These are phyloP conservation scores for Tinospora cordifolia DNA, from an alignment of 164 flowering plant species.

Conservation along the genomic window DNA sequence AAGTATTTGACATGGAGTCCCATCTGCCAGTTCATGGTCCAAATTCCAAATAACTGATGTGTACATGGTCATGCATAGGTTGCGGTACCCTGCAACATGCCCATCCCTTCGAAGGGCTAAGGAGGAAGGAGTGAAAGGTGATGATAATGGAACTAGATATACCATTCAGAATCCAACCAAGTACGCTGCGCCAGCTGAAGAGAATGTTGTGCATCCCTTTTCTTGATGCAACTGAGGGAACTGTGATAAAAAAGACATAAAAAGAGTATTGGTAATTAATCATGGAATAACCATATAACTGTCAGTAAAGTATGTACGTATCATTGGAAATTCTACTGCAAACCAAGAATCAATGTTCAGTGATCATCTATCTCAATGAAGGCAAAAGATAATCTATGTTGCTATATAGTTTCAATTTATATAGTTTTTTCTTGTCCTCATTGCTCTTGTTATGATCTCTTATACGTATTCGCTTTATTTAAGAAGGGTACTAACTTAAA, in stretches of 20 bases:
- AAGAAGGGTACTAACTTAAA: background rate
- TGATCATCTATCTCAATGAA: too few relatives aligned
- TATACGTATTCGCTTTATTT: too few relatives aligned
- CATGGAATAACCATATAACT: too few relatives aligned
- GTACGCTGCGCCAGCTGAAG: conserved; percentile 70
- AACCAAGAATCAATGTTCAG: too few relatives aligned
- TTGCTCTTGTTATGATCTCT: too few relatives aligned
- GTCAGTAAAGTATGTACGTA: too few relatives aligned
- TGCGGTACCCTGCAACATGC: conserved; percentile 37
- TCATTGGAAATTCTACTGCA: too few relatives aligned
- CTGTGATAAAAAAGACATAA: conserved; percentile 25
- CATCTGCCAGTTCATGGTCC: conserved; percentile 83
- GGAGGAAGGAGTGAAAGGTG: conserved; percentile 26
- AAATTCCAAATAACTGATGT: conserved; percentile 76
- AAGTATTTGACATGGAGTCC: conserved; percentile 69
- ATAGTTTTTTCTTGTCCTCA: too few relatives aligned
- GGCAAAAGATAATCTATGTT: too few relatives aligned
- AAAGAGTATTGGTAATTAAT: too few relatives aligned
- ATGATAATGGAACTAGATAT: conserved; percentile 50
- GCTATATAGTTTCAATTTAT: too few relatives aligned
- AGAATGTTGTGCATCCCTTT: conserved; percentile 57
- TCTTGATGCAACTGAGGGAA: conserved; percentile 56
- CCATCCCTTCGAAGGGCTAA: conserved; percentile 67
- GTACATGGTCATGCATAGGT: conserved; percentile 65
- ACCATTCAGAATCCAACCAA: conserved; percentile 81